Conservation (phyloP, 805 yeast genomes). For the Starmera dryadoides region DNA sequence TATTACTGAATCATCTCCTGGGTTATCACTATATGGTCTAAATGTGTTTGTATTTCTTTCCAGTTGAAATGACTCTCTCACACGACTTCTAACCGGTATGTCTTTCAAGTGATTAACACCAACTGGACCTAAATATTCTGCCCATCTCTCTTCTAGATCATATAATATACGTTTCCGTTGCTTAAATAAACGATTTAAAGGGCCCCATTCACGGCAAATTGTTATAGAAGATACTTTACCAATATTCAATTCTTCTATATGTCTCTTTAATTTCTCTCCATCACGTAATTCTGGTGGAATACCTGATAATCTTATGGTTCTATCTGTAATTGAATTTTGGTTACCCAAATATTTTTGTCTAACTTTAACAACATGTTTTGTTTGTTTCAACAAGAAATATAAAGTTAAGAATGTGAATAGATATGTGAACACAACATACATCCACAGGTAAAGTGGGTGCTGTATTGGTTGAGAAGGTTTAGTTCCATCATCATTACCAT, state of each 20-base stretch:
- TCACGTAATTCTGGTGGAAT: constrained; percentile 78
- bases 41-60: constrained; percentile 11
- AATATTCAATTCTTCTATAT: constrained; percentile 69
- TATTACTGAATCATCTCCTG: constrained; percentile 5
- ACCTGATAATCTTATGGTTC: constrained; percentile 83
- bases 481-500: constrained; percentile 7
- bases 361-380: constrained; percentile 64
- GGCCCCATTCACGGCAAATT: constrained; percentile 83
- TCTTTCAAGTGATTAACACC: constrained; percentile 1
- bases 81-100: constrained; percentile 16
- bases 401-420: constrained; percentile 68
- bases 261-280: constrained; percentile 60
- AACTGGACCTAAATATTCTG: constrained; percentile 48
- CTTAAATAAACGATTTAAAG: constrained; percentile 57
- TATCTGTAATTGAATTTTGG: constrained; percentile 84
- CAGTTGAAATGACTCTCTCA: constrained; percentile 16
- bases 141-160: constrained; percentile 66
- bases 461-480: constrained; percentile 29
- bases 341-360: constrained; percentile 79
- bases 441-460: constrained; percentile 63
- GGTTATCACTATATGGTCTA: constrained; percentile 6
- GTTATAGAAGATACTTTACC: constrained; percentile 75
- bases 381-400: constrained; percentile 56
- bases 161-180: constrained; percentile 46
- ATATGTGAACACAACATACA: constrained; percentile 82